Conservation (phyloP, 352 stramenopile genomes). For the Phytophthora rubi region DNA sequence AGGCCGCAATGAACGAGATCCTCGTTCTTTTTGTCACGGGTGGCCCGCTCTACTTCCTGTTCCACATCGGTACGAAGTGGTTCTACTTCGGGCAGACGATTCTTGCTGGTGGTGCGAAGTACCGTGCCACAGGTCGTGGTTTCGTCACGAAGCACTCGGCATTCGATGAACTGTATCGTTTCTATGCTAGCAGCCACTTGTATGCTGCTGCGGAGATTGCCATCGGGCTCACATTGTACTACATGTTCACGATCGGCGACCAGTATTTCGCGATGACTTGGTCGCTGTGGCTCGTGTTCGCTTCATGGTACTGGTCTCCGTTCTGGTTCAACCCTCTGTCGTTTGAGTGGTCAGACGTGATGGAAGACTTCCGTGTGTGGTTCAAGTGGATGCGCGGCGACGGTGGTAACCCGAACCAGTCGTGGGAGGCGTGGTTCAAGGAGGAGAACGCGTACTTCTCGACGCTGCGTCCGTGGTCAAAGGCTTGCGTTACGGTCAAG, state of each 20-base stretch:
- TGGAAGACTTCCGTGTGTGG: conserved; percentile 90
- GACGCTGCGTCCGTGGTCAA: conserved; percentile 88
- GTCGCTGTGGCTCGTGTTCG: conserved; percentile 96
- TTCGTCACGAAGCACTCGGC: conserved; percentile 99
- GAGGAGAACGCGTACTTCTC: conserved; percentile 96
- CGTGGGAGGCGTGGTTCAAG: conserved; percentile 96
- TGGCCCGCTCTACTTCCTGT: conserved; percentile 99
- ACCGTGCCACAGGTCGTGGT: conserved; percentile 96
- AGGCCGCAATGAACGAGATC: conserved; percentile 92
- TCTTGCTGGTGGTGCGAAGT: conserved; percentile 97
- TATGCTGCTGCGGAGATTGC: conserved; percentile 95
- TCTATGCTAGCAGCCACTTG: conserved; percentile 98
- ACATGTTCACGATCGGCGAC: conserved; percentile 91
- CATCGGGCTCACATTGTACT: conserved; percentile 94
- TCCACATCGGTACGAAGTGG: conserved; percentile 99
- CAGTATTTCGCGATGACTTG: conserved; percentile 98
- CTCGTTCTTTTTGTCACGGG: conserved; percentile 97
- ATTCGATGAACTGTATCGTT: conserved; percentile 98
- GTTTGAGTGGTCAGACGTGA: conserved; percentile 96
- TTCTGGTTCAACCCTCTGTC: conserved; percentile 99
- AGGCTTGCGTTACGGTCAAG: conserved; percentile 92
- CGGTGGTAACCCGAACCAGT: conserved; percentile 92
- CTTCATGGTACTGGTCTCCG: conserved; percentile 90
- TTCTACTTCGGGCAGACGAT: conserved; percentile 99
- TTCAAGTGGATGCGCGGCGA: conserved; percentile 95